Base-by-base conservation (phyloP, 495 filamentous ascomycete species). In the Trichocladium uniseriatum region DNA sequence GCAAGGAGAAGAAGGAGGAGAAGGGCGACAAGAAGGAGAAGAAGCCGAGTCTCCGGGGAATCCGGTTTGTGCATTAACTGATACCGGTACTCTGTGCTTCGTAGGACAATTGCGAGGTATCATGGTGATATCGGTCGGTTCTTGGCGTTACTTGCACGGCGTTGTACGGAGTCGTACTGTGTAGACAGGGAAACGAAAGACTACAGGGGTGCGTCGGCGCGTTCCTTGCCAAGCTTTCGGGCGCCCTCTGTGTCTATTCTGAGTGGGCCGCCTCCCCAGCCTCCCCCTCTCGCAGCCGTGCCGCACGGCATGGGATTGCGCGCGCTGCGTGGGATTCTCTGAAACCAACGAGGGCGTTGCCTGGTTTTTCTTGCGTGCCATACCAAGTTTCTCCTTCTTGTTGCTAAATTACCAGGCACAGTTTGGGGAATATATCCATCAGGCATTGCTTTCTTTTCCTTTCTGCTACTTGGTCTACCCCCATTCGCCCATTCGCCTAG, bases 1-100 rank as follows among this genome's bases (percentile, higher is more conserved):
- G 71, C 31, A 79, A 76, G 52, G 71, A 76, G 3, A 73, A 72
- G 34, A 71, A 76, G 43, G 64, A 72, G 4, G 69, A 66, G 48
- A 72, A 73, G 51, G 58, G 62, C 0, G 70, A 72, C 11, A 76
- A 76, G 45, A 73, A 76, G 52, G 70, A 70, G 14, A 80, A 78
- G 62, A 79, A 76, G 9, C 57, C 61, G 15, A 77, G 72, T 5
- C 15, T 38, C 7, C 3, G 19, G 19, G 37, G 37, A 11, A 18
- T 38, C 7, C 37, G 37, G n/a, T 77, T 79, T 56, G 73, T 76
- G 27, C n/a, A n/a, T n/a, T n/a, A n/a, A n/a, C n/a, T n/a, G n/a
- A n/a, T n/a, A n/a, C n/a, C n/a, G n/a, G n/a, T n/a, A n/a, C n/a
- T n/a, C n/a, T n/a, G n/a, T n/a, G n/a, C n/a, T n/a, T n/a, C n/a